A percentile compares a stretch with the other conserved stretches of the same genome.
Evolutionary conservation across 257 asterid species (phyloP).

Genomic region (Nicotiana knightiana): DNA sequence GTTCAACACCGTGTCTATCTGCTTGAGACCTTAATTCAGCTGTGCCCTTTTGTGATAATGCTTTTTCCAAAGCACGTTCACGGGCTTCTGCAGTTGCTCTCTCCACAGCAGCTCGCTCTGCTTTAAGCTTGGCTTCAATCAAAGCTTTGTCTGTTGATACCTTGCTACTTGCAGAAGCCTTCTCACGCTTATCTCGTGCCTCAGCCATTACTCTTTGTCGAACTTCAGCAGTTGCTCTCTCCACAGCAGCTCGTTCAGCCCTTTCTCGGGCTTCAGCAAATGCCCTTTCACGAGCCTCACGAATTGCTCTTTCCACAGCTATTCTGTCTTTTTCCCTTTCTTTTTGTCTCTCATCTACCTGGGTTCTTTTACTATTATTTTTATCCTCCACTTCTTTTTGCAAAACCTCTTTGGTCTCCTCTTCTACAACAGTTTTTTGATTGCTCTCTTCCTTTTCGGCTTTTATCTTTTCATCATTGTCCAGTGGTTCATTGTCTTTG

Average conservation of each 20-base stretch:
- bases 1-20: constrained; percentile 35
- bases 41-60: constrained; percentile 57
- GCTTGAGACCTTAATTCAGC: constrained; percentile 37
- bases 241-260: constrained; percentile 91
- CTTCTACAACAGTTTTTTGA: constrained; percentile 20
- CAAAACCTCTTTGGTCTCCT: constrained; percentile 33
- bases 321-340: constrained; percentile 68
- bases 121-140: constrained; percentile 66
- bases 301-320: constrained; percentile 86
- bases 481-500: constrained; percentile 27
- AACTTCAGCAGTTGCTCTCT: constrained; percentile 76
- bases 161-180: constrained; percentile 36
- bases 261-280: constrained; percentile 89
- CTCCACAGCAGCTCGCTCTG: constrained; percentile 97
- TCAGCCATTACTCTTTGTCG: constrained; percentile 62
- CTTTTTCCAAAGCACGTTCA: constrained; percentile 89
- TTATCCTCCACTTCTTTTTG: constrained; percentile 26
- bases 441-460: constrained; percentile 29
- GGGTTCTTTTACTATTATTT: constrained; percentile 43
- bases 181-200: constrained; percentile 63
- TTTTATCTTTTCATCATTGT: constrained; percentile 29
- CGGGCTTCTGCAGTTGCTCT: constrained; percentile 96
- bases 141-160: constrained; percentile 44
- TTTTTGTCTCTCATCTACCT: constrained; percentile 64
- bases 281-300: constrained; percentile 98